These are phyloP conservation scores for Aegilops speltoides DNA, from an alignment of 176 grass and related monocot species.

Conservation along the genomic window DNA sequence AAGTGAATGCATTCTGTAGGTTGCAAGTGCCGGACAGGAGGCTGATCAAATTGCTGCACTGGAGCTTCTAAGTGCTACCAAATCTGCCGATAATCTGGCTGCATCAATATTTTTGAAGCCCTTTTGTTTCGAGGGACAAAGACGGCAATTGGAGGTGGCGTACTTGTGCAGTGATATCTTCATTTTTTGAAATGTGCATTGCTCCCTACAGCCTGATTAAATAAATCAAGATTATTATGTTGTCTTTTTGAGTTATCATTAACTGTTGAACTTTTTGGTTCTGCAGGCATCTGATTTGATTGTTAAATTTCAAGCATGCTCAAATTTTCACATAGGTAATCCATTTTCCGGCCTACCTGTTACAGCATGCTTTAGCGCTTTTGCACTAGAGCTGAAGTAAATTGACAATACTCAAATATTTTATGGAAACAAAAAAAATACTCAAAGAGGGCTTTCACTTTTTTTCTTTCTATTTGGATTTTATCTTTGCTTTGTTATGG, in stretches of 20 bases:
- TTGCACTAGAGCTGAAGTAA: slow-evolving; percentile 2
- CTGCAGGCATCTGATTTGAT: slow-evolving; percentile 76
- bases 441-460: background rate
- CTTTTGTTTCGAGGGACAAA: slow-evolving; percentile 93
- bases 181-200: slow-evolving; percentile 21
- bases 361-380: background rate
- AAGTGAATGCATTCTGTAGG: slow-evolving; percentile 46
- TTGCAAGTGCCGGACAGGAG: slow-evolving; percentile 77
- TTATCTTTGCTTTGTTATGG: slow-evolving; percentile 12
- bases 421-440: no score
- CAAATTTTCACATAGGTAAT: slow-evolving; percentile 91
- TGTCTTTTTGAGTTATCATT: slow-evolving; percentile 11
- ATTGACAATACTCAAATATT: background rate
- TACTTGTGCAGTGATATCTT: slow-evolving; percentile 11
- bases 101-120: slow-evolving; percentile 87
- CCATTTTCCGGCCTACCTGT: background rate
- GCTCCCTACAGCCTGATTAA: background rate
- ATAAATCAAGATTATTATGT: background rate
- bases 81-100: slow-evolving; percentile 72
- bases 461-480: background rate
- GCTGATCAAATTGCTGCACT: slow-evolving; percentile 71
- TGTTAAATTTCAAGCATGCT: slow-evolving; percentile 59
- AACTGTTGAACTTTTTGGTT: slow-evolving; percentile 1
- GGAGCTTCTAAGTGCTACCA: slow-evolving; percentile 70
- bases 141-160: slow-evolving; percentile 72